Evolutionary conservation across 2,329 filamentous ascomycete species (phyloP).

Genomic region (Colletotrichum neosansevieriae): DNA sequence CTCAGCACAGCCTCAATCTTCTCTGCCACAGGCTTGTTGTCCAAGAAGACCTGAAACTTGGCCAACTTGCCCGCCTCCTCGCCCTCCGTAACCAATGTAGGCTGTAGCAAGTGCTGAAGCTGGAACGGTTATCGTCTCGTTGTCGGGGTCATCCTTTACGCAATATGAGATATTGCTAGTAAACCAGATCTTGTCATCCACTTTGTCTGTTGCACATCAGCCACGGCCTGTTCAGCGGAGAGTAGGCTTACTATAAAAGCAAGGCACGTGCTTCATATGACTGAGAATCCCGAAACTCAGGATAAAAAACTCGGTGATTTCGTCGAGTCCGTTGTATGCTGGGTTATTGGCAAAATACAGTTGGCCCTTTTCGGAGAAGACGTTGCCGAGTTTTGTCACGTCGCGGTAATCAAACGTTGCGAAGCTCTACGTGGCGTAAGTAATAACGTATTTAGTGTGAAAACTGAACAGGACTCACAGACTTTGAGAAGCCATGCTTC

Average conservation of each 20-base stretch:
- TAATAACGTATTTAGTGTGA: not conserved
- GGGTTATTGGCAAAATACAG: slow-evolving; percentile 16
- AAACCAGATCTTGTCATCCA: slow-evolving; percentile 17
- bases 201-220: slow-evolving; percentile 3
- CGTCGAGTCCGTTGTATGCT: not conserved
- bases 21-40: not conserved
- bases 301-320: not conserved
- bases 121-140: slow-evolving; percentile 1
- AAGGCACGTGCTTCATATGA: slow-evolving; percentile 23
- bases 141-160: not conserved
- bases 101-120: slow-evolving; percentile 17
- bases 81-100: not conserved
- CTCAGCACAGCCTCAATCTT: slow-evolving; percentile 1
- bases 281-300: not conserved
- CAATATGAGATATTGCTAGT: slow-evolving; percentile 1
- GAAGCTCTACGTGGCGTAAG: not conserved
- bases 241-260: not conserved
- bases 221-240: not conserved
- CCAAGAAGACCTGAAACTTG: slow-evolving; percentile 14
- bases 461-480: not conserved
- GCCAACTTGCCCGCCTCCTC: slow-evolving; percentile 22
- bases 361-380: slow-evolving; percentile 9
- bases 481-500: slow-evolving; percentile 3
- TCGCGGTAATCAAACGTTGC: not conserved
- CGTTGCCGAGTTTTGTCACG: not conserved